Conservation (phyloP, 257 asterid species). For the Coffea canephora region DNA sequence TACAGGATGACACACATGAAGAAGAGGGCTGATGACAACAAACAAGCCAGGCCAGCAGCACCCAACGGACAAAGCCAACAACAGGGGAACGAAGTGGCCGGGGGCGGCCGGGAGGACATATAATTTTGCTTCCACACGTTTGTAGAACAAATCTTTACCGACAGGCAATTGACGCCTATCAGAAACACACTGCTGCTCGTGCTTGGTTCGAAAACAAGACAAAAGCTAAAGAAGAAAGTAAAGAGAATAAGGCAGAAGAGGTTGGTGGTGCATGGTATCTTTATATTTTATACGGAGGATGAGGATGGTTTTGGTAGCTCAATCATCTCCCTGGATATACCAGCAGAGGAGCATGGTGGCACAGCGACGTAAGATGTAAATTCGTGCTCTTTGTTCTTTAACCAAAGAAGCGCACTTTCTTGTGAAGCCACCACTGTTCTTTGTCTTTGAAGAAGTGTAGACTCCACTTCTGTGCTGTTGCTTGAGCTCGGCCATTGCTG, state of each 20-base stretch:
- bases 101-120: background rate
- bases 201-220: background rate
- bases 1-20: slow-evolving; percentile 15
- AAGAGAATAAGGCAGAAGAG: background rate
- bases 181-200: background rate
- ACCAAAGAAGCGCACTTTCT: slow-evolving; percentile 68
- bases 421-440: slow-evolving; percentile 50
- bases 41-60: slow-evolving; percentile 4
- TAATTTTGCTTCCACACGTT: background rate
- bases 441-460: slow-evolving; percentile 32
- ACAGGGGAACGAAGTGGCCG: background rate
- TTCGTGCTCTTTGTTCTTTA: slow-evolving; percentile 71
- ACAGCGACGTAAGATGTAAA: slow-evolving; percentile 80
- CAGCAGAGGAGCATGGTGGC: slow-evolving; percentile 84
- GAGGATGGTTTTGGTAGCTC: background rate
- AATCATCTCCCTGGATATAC: slow-evolving; percentile 75
- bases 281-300: background rate
- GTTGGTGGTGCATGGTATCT: slow-evolving; percentile 1
- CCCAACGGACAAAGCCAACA: background rate
- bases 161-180: background rate
- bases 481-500: slow-evolving; percentile 41
- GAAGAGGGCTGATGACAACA: slow-evolving; percentile 1
- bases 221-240: background rate
- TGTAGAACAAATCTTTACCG: slow-evolving; percentile 14
- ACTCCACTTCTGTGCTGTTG: slow-evolving; percentile 25